phyloP scores from a whole-genome alignment of 129 eudicot species.

The Saposhnikovia divaricata region DNA sequence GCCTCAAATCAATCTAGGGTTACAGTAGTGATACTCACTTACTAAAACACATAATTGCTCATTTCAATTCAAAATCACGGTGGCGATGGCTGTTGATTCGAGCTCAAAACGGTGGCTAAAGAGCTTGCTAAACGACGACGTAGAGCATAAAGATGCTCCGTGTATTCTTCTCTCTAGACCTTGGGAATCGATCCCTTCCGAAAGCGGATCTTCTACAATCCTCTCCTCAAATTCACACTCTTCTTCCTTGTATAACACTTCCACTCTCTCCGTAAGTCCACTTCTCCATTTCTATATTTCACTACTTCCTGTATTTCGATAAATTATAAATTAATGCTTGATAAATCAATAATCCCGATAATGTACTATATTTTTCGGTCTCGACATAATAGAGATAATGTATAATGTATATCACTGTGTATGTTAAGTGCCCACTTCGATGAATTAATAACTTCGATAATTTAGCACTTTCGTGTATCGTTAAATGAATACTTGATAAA shows the following conservation, averaged over 20 bases:
- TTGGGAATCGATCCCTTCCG: slow-evolving; percentile 84
- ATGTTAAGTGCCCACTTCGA: too few species aligned
- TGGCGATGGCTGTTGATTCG: slow-evolving; percentile 36
- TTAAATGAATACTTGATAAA: too few species aligned
- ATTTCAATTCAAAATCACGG: not conserved
- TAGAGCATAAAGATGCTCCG: slow-evolving; percentile 31
- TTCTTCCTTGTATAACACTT: slow-evolving; percentile 25
- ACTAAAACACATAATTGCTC: not conserved
- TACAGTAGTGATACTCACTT: not conserved
- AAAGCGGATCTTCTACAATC: slow-evolving; percentile 34
- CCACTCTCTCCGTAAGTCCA: slow-evolving; percentile 52
- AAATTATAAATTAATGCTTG: not conserved
- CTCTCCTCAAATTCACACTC: slow-evolving; percentile 20
- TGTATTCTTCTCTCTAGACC: slow-evolving; percentile 35
- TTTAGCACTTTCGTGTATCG: too few species aligned
- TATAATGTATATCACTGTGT: too few species aligned
- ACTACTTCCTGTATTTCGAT: not conserved
- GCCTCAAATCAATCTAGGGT: not conserved
- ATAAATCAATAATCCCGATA: too few species aligned
- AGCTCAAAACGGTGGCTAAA: slow-evolving; percentile 29
- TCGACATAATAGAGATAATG: too few species aligned
- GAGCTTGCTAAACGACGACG: slow-evolving; percentile 20
- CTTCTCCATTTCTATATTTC: not conserved
- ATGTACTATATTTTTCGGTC: too few species aligned
- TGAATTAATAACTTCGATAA: too few species aligned